Conservation (phyloP, 2,329 filamentous ascomycete species). For the Paradendryphiella salina region DNA sequence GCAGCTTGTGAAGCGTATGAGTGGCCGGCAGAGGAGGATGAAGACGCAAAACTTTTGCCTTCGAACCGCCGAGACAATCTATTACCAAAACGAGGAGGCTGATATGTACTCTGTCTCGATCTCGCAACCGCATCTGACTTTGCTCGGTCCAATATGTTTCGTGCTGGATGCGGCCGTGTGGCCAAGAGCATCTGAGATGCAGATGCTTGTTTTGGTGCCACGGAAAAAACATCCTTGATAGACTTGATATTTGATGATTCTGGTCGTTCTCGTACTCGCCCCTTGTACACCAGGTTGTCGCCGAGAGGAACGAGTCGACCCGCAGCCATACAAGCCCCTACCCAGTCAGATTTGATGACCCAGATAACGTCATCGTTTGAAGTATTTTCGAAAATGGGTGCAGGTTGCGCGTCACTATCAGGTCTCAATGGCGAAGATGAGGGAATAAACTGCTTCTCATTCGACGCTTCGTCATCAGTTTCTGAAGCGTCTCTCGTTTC, state of each 20-base stretch:
- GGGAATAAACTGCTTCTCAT: conserved; percentile 5
- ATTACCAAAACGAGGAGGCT: conserved; percentile 18
- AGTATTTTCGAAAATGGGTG: conserved; percentile 20
- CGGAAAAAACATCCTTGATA: conserved; percentile 21
- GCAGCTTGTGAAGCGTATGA: conserved; percentile 26
- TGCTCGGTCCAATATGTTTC: conserved; percentile 58
- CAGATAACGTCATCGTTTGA: conserved; percentile 46
- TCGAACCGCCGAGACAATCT: conserved; percentile 40
- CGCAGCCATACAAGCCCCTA: conserved; percentile 53
- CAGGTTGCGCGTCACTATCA: conserved; percentile 5
- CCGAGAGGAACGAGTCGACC: conserved; percentile 52
- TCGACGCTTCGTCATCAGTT: conserved; percentile 18
- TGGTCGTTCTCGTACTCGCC: conserved; percentile 49
- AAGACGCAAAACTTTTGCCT: conserved; percentile 37
- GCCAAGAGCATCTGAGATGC: conserved; percentile 27
- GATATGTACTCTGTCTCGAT: conserved; percentile 18
- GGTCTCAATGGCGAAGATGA: conserved; percentile 11
- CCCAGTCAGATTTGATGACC: conserved; percentile 60
- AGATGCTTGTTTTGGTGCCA: conserved; percentile 5
- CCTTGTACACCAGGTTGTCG: conserved; percentile 58
- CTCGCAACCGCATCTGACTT: conserved; percentile 51
- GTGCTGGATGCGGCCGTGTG: conserved; percentile 22
- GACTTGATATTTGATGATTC: conserved; percentile 27
- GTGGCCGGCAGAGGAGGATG: conserved; percentile 15
- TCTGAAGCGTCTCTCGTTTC: conserved; percentile 19